Evolutionary conservation across 306 rosid species (phyloP).

Genomic region (Rosa persica): DNA sequence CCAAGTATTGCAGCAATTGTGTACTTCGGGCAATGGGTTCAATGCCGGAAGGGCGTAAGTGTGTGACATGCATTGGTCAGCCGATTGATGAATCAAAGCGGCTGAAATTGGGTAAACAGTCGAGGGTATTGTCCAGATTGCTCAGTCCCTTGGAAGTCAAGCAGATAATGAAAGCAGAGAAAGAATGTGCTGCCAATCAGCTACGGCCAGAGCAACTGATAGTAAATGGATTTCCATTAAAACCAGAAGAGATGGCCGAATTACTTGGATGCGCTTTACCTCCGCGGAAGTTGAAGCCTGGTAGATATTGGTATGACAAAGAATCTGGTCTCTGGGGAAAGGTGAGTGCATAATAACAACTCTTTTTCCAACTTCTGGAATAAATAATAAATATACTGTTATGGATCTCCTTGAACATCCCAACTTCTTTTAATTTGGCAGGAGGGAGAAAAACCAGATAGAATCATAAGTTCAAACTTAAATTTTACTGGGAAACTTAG

Average conservation of each 20-base stretch:
- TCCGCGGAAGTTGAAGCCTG: constrained; percentile 87
- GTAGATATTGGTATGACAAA: constrained; percentile 99
- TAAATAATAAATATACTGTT: not conserved
- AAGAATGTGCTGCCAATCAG: constrained; percentile 94
- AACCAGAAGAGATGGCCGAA: constrained; percentile 89
- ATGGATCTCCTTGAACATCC: constrained; percentile 16
- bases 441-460: constrained; percentile 97
- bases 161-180: constrained; percentile 98
- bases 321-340: constrained; percentile 99
- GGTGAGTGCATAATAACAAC: constrained; percentile 47
- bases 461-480: constrained; percentile 85
- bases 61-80: constrained; percentile 84
- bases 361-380: constrained; percentile 12
- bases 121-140: constrained; percentile 77
- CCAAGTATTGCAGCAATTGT: constrained; percentile 87
- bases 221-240: constrained; percentile 72
- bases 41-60: constrained; percentile 98
- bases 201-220: constrained; percentile 96
- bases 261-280: constrained; percentile 87
- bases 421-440: constrained; percentile 40
- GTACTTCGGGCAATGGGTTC: constrained; percentile 98
- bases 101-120: constrained; percentile 75
- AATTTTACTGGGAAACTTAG: constrained; percentile 81
- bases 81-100: constrained; percentile 90
- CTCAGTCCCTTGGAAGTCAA: constrained; percentile 96